phyloP scores from a whole-genome alignment of 1,284 basidiomycete genomes.

The Puccinia polysora region DNA sequence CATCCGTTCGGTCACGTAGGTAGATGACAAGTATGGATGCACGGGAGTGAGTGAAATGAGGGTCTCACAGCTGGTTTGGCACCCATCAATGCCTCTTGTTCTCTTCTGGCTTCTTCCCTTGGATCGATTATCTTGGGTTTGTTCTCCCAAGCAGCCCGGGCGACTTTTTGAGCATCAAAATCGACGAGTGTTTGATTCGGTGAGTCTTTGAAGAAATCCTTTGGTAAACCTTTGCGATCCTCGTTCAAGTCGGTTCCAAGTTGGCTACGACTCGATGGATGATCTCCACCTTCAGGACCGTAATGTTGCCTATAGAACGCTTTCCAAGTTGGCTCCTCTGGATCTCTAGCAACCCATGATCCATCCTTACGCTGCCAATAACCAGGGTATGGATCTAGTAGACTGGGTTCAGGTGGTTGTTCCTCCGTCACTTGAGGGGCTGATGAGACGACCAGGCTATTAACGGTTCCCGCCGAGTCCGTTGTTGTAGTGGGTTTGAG shows the following conservation, averaged over 20 bases:
- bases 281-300: too few relatives aligned
- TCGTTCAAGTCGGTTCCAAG: neutral
- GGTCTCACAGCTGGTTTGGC: conserved; percentile 28
- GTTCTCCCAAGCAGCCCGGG: conserved; percentile 32
- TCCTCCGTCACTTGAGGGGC: conserved; percentile 38
- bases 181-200: neutral
- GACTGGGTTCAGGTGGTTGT: conserved; percentile 40
- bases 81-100: conserved; percentile 24
- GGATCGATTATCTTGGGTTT: conserved; percentile 42
- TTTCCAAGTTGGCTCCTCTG: conserved; percentile 45
- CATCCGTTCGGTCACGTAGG: neutral
- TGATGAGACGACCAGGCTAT: conserved; percentile 39
- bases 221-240: neutral
- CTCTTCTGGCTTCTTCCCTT: conserved; percentile 19
- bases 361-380: conserved; percentile 48
- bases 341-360: conserved; percentile 48
- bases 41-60: too few relatives aligned
- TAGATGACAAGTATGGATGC: too few relatives aligned
- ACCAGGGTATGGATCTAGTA: conserved; percentile 49
- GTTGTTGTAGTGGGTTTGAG: neutral
- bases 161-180: conserved; percentile 25
- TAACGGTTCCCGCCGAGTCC: conserved; percentile 1
- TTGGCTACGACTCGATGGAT: neutral
- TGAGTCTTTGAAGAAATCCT: conserved; percentile 34
- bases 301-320: conserved; percentile 21